Conservation (phyloP, 2,329 filamentous ascomycete genomes). For the Penicillium rolfsii region DNA sequence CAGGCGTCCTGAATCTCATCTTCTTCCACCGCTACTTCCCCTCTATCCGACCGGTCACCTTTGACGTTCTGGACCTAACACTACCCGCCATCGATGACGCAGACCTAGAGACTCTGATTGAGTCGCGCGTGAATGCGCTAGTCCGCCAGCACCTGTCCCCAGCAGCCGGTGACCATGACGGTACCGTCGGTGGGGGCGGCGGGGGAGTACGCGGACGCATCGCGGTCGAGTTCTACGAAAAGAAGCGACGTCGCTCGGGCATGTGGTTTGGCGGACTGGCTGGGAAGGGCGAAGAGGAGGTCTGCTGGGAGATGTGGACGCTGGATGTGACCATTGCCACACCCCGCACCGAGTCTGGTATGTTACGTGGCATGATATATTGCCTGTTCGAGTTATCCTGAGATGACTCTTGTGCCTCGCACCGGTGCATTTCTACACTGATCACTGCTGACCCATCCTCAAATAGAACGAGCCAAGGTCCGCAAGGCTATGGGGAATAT, state of each 20-base stretch:
- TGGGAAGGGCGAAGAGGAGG: slow-evolving; percentile 78
- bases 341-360: slow-evolving; percentile 84
- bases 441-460: not conserved
- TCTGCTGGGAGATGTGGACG: slow-evolving; percentile 97
- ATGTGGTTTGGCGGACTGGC: slow-evolving; percentile 62
- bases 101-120: slow-evolving; percentile 90
- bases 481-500: slow-evolving; percentile 89
- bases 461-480: slow-evolving; percentile 79
- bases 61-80: slow-evolving; percentile 87
- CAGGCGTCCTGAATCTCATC: slow-evolving; percentile 92
- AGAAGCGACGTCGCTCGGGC: slow-evolving; percentile 79
- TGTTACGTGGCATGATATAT: slow-evolving; percentile 36
- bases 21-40: slow-evolving; percentile 99
- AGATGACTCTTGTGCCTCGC: not conserved
- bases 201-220: slow-evolving; percentile 74
- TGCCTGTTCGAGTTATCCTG: not conserved
- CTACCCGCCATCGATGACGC: slow-evolving; percentile 87
- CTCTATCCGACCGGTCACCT: slow-evolving; percentile 76
- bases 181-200: slow-evolving; percentile 36
- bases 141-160: slow-evolving; percentile 73
- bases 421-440: not conserved
- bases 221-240: slow-evolving; percentile 92
- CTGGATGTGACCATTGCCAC: slow-evolving; percentile 91
- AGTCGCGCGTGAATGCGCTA: slow-evolving; percentile 78
- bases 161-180: slow-evolving; percentile 56